These are phyloP conservation scores for Huiozyma sinensis DNA, from an alignment of 805 yeast species.

Conservation along the genomic window DNA sequence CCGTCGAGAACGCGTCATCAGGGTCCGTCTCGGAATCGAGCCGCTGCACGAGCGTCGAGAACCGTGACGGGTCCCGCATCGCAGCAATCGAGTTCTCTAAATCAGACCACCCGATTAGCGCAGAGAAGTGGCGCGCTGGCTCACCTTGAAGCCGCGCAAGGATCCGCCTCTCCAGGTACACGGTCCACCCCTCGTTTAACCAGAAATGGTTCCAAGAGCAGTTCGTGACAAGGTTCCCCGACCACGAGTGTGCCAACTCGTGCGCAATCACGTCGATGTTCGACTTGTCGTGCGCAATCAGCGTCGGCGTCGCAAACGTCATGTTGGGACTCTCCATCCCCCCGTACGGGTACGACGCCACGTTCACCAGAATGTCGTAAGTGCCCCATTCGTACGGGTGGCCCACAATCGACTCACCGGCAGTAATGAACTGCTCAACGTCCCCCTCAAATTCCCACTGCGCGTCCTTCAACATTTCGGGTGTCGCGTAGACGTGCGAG, in stretches of 20 bases:
- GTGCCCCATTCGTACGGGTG: constrained; percentile 78
- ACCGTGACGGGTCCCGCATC: constrained; percentile 47
- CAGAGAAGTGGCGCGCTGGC: constrained; percentile 63
- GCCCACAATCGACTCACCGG: constrained; percentile 55
- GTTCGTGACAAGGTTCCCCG: constrained; percentile 84
- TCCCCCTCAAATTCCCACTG: constrained; percentile 74
- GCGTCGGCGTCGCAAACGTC: constrained; percentile 84
- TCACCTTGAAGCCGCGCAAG: constrained; percentile 73
- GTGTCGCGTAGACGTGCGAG: constrained; percentile 74
- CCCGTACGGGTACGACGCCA: constrained; percentile 73
- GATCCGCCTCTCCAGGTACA: constrained; percentile 78
- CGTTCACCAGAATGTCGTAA: constrained; percentile 72
- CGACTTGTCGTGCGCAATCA: constrained; percentile 73
- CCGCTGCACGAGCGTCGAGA: constrained; percentile 58
- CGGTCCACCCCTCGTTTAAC: constrained; percentile 96
- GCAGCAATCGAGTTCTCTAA: constrained; percentile 54
- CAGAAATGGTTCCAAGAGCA: constrained; percentile 90
- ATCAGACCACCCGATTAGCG: constrained; percentile 84
- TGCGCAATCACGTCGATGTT: constrained; percentile 88
- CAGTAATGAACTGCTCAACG: constrained; percentile 65
- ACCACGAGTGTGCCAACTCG: constrained; percentile 88
- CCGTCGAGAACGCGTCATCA: constrained; percentile 78
- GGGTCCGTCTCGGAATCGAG: constrained; percentile 66
- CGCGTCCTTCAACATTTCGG: constrained; percentile 52
- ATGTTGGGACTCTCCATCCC: constrained; percentile 94